Base-by-base conservation (phyloP, 2,329 filamentous ascomycete species). In the Penicillium thymicola region DNA sequence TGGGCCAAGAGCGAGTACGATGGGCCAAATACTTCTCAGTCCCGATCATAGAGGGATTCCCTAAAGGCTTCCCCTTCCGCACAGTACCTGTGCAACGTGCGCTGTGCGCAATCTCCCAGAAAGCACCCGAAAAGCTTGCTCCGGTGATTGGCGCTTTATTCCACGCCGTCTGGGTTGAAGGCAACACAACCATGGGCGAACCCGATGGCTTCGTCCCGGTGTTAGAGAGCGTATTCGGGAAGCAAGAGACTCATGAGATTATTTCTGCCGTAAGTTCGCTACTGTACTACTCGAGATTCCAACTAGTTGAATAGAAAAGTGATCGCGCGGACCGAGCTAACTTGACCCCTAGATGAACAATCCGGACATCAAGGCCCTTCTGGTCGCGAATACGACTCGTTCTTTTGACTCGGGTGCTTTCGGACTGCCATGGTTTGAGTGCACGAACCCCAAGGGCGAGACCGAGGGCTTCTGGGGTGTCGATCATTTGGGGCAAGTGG, bases 351-450 rank as follows among this genome's bases (percentile, higher is more conserved):
- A 40, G 66, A 61, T 64, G 43, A 62, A 54, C 16, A 59, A 67
- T n/a, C 55, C 66, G 6, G 76, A 80, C 42, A 73, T 75, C 38
- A 85, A 85, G 70, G 69, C 74, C 18, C 57, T 65, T 30, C 64
- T 86, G 62, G 65, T 59, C 6, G 71, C 70, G 25, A 84, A 83
- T 56, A 85, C 82, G 1, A 75, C 83, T 14, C 60, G 67, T 49
- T 81, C 82, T 1, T 74, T 85, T 25, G 84, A 84, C 69, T 68
- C 73, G 32, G 84, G 82, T 1, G 82, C 82, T 1, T 87, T 87
- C 74, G 84, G 84, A 1, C 64, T 86, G 51, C 84, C 84, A 0
- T 87, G 81, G 80, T 82, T 85, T 65, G 72, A 75, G 70, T 84
- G 82, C 52, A 83, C 79, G 43, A 84, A 85, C 67, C 50, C 68